A percentile compares a stretch with the other conserved stretches of the same genome.
These are phyloP conservation scores for Leishmania gerbilli DNA, from an alignment of 208 protist species.

Conservation along the genomic window DNA sequence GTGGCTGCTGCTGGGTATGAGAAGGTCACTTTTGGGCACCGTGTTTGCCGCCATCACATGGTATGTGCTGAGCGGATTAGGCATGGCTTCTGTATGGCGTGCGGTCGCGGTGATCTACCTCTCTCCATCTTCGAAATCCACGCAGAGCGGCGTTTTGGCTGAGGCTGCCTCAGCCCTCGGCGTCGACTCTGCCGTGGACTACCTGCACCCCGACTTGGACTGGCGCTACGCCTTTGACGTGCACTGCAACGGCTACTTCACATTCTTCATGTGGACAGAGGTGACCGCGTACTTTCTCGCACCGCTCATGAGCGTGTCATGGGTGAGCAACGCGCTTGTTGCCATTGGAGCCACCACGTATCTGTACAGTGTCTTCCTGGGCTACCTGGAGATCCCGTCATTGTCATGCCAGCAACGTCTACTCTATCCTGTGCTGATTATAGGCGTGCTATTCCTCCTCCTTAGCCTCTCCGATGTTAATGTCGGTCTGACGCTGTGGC, in stretches of 20 bases:
- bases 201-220: constrained; percentile 70
- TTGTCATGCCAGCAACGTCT: constrained; percentile 83
- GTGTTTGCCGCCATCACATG: constrained; percentile 36
- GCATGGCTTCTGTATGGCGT: constrained; percentile 58
- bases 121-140: constrained; percentile 9
- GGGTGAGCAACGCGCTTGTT: constrained; percentile 59
- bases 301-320: constrained; percentile 43
- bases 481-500: constrained; percentile 26
- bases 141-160: neutral
- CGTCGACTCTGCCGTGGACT: constrained; percentile 16
- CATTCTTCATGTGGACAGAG: constrained; percentile 94
- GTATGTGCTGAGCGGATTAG: constrained; percentile 72
- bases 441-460: constrained; percentile 59
- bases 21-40: constrained; percentile 56
- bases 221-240: constrained; percentile 97
- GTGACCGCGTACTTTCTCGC: constrained; percentile 87
- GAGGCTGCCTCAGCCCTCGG: neutral
- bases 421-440: constrained; percentile 83
- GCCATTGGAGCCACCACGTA: constrained; percentile 73
- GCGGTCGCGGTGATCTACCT: constrained; percentile 33
- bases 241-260: constrained; percentile 97
- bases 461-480: constrained; percentile 44
- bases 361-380: constrained; percentile 92
- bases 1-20: constrained; percentile 22
- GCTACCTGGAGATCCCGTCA: constrained; percentile 92